phyloP scores from a whole-genome alignment of 805 yeast species.

The Cyberlindnera misumaiensis region DNA sequence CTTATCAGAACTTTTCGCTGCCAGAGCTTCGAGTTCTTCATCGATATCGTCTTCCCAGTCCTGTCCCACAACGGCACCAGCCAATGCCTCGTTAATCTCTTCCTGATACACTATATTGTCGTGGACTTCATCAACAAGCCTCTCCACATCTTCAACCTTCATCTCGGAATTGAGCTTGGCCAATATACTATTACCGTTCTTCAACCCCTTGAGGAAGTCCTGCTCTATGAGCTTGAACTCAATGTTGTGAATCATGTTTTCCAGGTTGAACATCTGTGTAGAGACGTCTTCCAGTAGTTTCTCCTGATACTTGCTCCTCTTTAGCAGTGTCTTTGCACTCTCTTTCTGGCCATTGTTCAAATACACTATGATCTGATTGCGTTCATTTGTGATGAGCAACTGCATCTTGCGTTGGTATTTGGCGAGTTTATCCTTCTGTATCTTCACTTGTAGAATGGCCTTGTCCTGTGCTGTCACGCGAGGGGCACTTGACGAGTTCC shows the following conservation, averaged over 20 bases:
- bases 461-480: slow-evolving; percentile 78
- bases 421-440: slow-evolving; percentile 79
- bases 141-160: slow-evolving; percentile 72
- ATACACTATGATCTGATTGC: slow-evolving; percentile 25
- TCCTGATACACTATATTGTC: slow-evolving; percentile 78
- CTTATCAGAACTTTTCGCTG: slow-evolving; percentile 1
- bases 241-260: slow-evolving; percentile 68
- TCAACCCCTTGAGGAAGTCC: slow-evolving; percentile 74
- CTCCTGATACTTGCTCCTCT: slow-evolving; percentile 78
- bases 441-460: slow-evolving; percentile 79
- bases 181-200: slow-evolving; percentile 74
- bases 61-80: slow-evolving; percentile 28
- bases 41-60: slow-evolving; percentile 55
- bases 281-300: slow-evolving; percentile 62
- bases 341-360: slow-evolving; percentile 26
- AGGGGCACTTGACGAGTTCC: slow-evolving; percentile 18
- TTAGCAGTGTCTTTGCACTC: slow-evolving; percentile 63
- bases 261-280: slow-evolving; percentile 72
- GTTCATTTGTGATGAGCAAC: slow-evolving; percentile 54
- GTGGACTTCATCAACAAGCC: slow-evolving; percentile 73
- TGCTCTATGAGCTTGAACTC: slow-evolving; percentile 87
- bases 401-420: slow-evolving; percentile 55
- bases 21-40: slow-evolving; percentile 45
- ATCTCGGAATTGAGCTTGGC: slow-evolving; percentile 72
- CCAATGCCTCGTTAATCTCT: slow-evolving; percentile 53